Evolutionary conservation across 345 rosid species (phyloP).

Genomic region (Lagerstroemia speciosa): DNA sequence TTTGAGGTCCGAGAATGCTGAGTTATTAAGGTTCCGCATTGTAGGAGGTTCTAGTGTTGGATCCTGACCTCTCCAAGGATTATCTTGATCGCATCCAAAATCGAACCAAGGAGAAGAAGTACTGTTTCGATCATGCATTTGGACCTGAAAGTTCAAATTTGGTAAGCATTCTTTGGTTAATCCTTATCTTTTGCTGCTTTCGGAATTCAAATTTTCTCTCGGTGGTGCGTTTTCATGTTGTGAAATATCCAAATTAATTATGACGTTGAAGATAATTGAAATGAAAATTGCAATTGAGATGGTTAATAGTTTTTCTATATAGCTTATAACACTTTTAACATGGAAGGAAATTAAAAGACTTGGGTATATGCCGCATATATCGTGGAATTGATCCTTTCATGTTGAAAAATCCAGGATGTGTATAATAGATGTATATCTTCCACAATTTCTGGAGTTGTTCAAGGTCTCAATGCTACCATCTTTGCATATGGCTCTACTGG

Average conservation of each 20-base stretch:
- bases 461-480: conserved; percentile 87
- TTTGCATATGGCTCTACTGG: conserved; percentile 98
- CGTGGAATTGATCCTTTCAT: neutral
- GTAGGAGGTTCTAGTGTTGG: conserved; percentile 76
- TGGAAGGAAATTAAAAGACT: neutral
- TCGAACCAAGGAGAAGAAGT: conserved; percentile 77
- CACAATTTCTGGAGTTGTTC: conserved; percentile 73
- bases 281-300: neutral
- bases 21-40: neutral
- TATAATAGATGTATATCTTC: conserved; percentile 56
- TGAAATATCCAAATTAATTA: neutral
- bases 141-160: conserved; percentile 55
- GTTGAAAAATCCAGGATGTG: conserved; percentile 43
- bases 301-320: neutral
- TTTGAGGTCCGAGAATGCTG: neutral
- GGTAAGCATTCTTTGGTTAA: conserved; percentile 20
- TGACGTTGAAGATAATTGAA: neutral
- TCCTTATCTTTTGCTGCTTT: conserved; percentile 4
- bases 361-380: neutral
- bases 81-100: conserved; percentile 74
- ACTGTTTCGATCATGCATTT: conserved; percentile 81
- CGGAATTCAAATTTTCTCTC: neutral
- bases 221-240: neutral
- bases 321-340: neutral
- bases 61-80: conserved; percentile 82